phyloP scores from a whole-genome alignment of 1,284 basidiomycete genomes.

The Termitomyces sp. region DNA sequence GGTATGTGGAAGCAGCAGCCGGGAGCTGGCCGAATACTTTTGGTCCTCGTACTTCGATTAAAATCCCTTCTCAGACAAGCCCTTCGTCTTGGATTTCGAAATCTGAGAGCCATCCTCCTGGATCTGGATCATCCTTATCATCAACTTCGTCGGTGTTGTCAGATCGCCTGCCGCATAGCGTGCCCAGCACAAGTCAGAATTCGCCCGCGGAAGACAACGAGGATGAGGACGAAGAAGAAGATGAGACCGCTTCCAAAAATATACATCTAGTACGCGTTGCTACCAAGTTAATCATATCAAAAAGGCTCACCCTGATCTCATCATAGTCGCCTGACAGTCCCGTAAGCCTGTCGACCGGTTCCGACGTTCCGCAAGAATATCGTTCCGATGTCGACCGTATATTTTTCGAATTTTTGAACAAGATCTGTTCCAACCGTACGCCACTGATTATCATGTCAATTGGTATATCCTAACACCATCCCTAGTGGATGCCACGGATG shows the following conservation, averaged over 20 bases:
- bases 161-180: constrained; percentile 20
- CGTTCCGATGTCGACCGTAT: constrained; percentile 81
- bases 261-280: constrained; percentile 14
- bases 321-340: constrained; percentile 22
- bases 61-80: constrained; percentile 1
- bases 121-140: constrained; percentile 19
- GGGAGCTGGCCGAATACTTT: constrained; percentile 17
- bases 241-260: constrained; percentile 19
- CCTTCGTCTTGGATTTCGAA: constrained; percentile 17
- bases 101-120: constrained; percentile 13
- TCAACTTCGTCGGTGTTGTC: constrained; percentile 23
- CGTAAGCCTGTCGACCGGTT: constrained; percentile 28
- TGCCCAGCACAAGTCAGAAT: constrained; percentile 27
- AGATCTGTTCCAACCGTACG: constrained; percentile 88
- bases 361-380: constrained; percentile 79
- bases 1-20: constrained; percentile 15
- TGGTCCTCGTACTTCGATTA: constrained; percentile 1
- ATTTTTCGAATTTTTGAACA: constrained; percentile 88
- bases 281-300: constrained; percentile 7
- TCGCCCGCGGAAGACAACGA: constrained; percentile 34
- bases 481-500: constrained; percentile 86
- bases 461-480: constrained; percentile 9
- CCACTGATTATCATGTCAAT: constrained; percentile 14
- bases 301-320: constrained; percentile 4
- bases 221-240: constrained; percentile 26